Percentiles rank a stretch among this genome's conserved stretches.
phyloP scores from a whole-genome alignment of 352 stramenopile genomes.

The Globisporangium mamillatum region DNA sequence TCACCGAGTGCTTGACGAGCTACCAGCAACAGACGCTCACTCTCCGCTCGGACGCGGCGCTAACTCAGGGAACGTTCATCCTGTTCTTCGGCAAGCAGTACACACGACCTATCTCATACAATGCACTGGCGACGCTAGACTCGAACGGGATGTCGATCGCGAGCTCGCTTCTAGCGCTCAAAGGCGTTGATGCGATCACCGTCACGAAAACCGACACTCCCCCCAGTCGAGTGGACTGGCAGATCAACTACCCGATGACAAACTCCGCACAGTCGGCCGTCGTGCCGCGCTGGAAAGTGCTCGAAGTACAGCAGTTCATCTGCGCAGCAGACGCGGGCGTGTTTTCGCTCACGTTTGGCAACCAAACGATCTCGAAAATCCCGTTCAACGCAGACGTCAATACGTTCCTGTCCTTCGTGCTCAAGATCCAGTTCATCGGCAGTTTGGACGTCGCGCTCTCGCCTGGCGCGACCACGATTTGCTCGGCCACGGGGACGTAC shows the following conservation, averaged over 20 bases:
- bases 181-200: constrained; percentile 32
- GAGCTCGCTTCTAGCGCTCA: constrained; percentile 40
- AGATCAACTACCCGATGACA: constrained; percentile 41
- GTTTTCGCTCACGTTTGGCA: constrained; percentile 59
- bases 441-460: constrained; percentile 46
- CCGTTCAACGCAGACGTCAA: constrained; percentile 57
- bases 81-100: constrained; percentile 62
- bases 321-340: constrained; percentile 58
- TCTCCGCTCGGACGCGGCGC: constrained; percentile 37
- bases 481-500: constrained; percentile 53
- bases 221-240: constrained; percentile 41
- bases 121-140: constrained; percentile 43
- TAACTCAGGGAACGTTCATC: constrained; percentile 56
- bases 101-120: constrained; percentile 58
- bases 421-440: constrained; percentile 43
- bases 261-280: constrained; percentile 54
- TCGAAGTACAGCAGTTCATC: constrained; percentile 80
- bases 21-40: constrained; percentile 62
- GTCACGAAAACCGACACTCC: constrained; percentile 34
- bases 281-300: constrained; percentile 44
- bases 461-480: constrained; percentile 36
- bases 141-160: constrained; percentile 48
- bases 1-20: constrained; percentile 52
- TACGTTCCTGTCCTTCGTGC: constrained; percentile 43
- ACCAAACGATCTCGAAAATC: constrained; percentile 52